These are phyloP conservation scores for Podosphaera leucotricha DNA, from an alignment of 2,329 filamentous ascomycete species.

Conservation along the genomic window DNA sequence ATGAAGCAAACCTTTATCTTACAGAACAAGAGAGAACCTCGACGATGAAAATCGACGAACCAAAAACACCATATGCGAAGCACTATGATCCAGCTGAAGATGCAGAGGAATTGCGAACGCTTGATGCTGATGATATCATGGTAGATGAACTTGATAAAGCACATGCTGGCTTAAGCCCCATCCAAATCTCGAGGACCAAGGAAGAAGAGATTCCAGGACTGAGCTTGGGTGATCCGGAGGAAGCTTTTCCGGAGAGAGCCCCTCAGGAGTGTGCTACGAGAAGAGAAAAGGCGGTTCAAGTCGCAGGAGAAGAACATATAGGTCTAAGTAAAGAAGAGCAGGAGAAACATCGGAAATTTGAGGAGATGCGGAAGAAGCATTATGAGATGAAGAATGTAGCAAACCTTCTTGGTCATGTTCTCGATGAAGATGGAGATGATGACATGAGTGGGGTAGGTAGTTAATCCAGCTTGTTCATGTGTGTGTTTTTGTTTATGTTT, in stretches of 20 bases:
- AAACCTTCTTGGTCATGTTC: conserved; percentile 55
- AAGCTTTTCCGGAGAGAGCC: conserved; percentile 31
- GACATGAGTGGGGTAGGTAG: conserved; percentile 18
- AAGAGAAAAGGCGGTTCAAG: conserved; percentile 57
- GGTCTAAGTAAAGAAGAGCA: conserved; percentile 46
- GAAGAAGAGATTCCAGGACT: conserved; percentile 78
- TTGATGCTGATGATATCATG: conserved; percentile 47
- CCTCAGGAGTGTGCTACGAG: conserved; percentile 17
- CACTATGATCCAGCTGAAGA: conserved; percentile 82
- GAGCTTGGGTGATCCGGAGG: conserved; percentile 80
- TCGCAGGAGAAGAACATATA: conserved; percentile 34
- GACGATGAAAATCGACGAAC: conserved; percentile 98
- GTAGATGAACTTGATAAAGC: conserved; percentile 40
- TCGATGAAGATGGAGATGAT: conserved; percentile 35
- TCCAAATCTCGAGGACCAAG: conserved; percentile 10
- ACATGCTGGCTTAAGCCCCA: conserved; percentile 8
- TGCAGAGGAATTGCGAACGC: conserved; percentile 36
- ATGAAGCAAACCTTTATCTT: conserved; percentile 91
- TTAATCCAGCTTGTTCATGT: conserved; percentile 13
- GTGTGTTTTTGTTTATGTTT: too few species aligned
- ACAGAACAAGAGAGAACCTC: conserved; percentile 87
- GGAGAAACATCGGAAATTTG: conserved; percentile 83
- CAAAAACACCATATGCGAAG: conserved; percentile 87
- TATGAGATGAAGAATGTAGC: conserved; percentile 98
- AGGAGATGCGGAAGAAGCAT: conserved; percentile 79